Base-by-base conservation (phyloP, 2,329 filamentous ascomycete species). In the Alternaria burnsii region DNA sequence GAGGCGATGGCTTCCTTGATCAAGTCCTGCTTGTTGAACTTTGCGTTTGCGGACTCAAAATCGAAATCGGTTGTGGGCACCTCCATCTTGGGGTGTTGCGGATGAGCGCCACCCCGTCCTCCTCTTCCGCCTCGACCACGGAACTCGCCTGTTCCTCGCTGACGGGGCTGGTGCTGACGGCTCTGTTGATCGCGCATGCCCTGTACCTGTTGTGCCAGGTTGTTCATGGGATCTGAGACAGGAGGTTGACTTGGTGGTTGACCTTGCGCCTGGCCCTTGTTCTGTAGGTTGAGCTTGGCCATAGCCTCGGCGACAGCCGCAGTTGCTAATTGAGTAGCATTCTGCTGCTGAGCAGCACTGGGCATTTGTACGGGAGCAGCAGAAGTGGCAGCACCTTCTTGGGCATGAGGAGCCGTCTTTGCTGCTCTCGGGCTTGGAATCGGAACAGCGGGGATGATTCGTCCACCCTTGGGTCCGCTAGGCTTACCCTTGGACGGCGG, bases 61-160 rank as follows among this genome's bases (percentile, higher is more conserved):
- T 99, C 94, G 71, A 94, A 99, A 75, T 98, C 95, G 1, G 92
- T 89, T 48, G 91, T 87, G 0, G 95, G 95, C 3, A 99, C 92
- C 54, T 97, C 94, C 32, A 98, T 88, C 81, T 92, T 95, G 50
- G 84, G 81, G 59, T 82, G 81, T 48, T 64, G 68, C 14, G 61
- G 26, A 44, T 71, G 68, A 46, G 46, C 52, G 42, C 78, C 80
- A 32, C 83, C 82, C 55, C 83, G 78, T 55, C 81, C 78, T 57
- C 64, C 55, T 46, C 85, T 83, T 52, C 85, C 81, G 11, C 81
- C 83, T 41, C 84, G 80, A 38, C 80, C 81, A 44, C 79, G 78
- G 48, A 74, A 69, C 48, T 76, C 75, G 52, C 79, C 79, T 38
- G 76, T 70, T 41, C 78, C 79, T 47, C 79, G 79, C 42, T 87